Evolutionary conservation across 495 filamentous ascomycete species (phyloP).

Genomic region (Lichina pygmaea): DNA sequence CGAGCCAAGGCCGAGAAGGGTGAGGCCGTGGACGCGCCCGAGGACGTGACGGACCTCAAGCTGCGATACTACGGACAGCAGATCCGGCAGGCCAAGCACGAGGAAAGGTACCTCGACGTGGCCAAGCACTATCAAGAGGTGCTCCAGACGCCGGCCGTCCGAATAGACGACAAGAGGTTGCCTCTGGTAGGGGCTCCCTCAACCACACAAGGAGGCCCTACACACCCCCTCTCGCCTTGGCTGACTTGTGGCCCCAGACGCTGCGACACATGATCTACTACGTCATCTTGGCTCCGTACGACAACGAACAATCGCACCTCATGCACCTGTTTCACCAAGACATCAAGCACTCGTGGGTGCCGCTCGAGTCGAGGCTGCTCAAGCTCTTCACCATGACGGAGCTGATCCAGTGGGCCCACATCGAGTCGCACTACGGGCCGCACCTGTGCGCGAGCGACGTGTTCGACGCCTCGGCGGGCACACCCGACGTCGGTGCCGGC

Average conservation of each 20-base stretch:
- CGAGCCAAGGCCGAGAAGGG: conserved; percentile 37
- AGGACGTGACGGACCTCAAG: conserved; percentile 91
- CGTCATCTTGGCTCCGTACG: conserved; percentile 83
- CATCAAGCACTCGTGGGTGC: conserved; percentile 31
- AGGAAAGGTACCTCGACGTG: conserved; percentile 83
- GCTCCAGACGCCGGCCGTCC: conserved; percentile 77
- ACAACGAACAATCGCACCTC: conserved; percentile 96
- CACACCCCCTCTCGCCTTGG: too few relatives aligned
- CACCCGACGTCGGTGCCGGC: background rate
- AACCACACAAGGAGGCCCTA: too few relatives aligned
- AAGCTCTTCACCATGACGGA: conserved; percentile 89
- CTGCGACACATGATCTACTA: conserved; percentile 91
- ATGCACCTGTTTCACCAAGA: conserved; percentile 72
- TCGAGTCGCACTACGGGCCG: conserved; percentile 60
- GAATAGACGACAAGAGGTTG: conserved; percentile 65
- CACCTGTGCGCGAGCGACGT: conserved; percentile 81
- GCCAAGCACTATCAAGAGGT: conserved; percentile 97
- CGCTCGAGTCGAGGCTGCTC: conserved; percentile 51
- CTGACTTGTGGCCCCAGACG: conserved; percentile 24
- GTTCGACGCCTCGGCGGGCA: conserved; percentile 30
- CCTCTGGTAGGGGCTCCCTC: conserved; percentile 27
- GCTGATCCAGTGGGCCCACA: conserved; percentile 92
- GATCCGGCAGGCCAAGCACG: conserved; percentile 80
- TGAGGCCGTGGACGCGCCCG: conserved; percentile 45
- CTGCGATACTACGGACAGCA: conserved; percentile 91